A percentile compares a stretch with the other conserved stretches of the same genome.
phyloP scores from a whole-genome alignment of 2,329 filamentous ascomycete species.

The Fusarium sp. region DNA sequence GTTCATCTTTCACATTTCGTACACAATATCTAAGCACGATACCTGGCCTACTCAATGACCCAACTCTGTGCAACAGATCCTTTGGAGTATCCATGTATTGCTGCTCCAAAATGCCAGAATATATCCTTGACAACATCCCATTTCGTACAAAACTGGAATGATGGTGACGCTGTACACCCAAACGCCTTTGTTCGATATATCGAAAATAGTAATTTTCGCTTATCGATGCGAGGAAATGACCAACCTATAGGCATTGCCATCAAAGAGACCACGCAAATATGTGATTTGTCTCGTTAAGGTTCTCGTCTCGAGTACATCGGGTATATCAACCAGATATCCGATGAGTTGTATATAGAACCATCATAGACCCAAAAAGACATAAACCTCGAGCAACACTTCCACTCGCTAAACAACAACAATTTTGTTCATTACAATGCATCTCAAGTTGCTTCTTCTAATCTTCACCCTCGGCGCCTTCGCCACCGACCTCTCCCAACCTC shows the following conservation, averaged over 20 bases:
- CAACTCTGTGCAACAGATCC: background rate
- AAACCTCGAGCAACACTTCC: background rate
- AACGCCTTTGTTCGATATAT: slow-evolving; percentile 14
- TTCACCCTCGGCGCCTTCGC: slow-evolving; percentile 5
- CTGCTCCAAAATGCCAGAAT: no score
- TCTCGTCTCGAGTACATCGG: background rate
- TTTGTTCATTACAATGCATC: background rate
- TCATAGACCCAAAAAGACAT: background rate
- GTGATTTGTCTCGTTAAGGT: background rate
- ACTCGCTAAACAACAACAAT: background rate
- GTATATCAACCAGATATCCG: background rate
- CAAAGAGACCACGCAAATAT: background rate
- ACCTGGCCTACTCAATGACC: background rate
- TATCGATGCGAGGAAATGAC: background rate
- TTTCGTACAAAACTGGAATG: background rate
- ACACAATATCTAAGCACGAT: background rate
- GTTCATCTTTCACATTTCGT: background rate
- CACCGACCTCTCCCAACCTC: background rate
- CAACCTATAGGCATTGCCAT: no score
- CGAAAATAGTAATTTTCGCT: slow-evolving; percentile 1
- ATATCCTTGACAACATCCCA: background rate
- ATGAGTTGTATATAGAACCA: background rate
- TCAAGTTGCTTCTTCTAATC: slow-evolving; percentile 14
- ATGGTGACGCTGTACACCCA: background rate
- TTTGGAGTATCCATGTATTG: background rate